These are phyloP conservation scores for Leptomonas pyrrhocoris DNA, from an alignment of 208 protist species.

Conservation along the genomic window DNA sequence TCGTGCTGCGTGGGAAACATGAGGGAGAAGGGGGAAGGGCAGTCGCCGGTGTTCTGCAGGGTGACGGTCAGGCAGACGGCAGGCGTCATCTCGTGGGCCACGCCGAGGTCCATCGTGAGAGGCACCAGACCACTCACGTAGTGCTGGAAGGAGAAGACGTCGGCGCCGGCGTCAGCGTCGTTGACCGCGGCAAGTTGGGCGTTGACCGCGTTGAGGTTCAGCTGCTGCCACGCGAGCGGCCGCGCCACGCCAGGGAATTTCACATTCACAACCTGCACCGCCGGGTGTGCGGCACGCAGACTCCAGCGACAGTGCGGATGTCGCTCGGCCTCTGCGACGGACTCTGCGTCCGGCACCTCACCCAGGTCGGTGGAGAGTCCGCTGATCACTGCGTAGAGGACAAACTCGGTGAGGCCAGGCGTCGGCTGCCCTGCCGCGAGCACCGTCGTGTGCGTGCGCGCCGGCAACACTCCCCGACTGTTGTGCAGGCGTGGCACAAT, in stretches of 20 bases:
- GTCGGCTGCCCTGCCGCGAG: constrained; percentile 62
- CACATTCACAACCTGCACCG: constrained; percentile 84
- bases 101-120: constrained; percentile 81
- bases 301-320: constrained; percentile 76
- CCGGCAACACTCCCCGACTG: constrained; percentile 64
- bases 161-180: constrained; percentile 42
- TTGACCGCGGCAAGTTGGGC: constrained; percentile 56
- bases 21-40: constrained; percentile 67
- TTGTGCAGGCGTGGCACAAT: constrained; percentile 56
- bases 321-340: constrained; percentile 51
- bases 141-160: constrained; percentile 75
- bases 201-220: constrained; percentile 84
- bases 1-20: constrained; percentile 89
- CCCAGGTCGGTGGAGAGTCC: constrained; percentile 42
- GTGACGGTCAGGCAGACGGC: constrained; percentile 51
- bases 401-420: constrained; percentile 71
- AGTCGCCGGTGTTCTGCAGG: constrained; percentile 82
- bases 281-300: constrained; percentile 64
- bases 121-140: constrained; percentile 73
- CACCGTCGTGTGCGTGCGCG: constrained; percentile 86
- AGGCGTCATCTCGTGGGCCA: constrained; percentile 39
- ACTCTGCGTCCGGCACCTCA: constrained; percentile 37
- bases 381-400: constrained; percentile 76
- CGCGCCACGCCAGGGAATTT: constrained; percentile 40
- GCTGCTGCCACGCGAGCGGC: constrained; percentile 64